A percentile compares a stretch with the other conserved stretches of the same genome.
Conservation (phyloP, 495 filamentous ascomycete species). For the Penicillium maclennaniae region DNA sequence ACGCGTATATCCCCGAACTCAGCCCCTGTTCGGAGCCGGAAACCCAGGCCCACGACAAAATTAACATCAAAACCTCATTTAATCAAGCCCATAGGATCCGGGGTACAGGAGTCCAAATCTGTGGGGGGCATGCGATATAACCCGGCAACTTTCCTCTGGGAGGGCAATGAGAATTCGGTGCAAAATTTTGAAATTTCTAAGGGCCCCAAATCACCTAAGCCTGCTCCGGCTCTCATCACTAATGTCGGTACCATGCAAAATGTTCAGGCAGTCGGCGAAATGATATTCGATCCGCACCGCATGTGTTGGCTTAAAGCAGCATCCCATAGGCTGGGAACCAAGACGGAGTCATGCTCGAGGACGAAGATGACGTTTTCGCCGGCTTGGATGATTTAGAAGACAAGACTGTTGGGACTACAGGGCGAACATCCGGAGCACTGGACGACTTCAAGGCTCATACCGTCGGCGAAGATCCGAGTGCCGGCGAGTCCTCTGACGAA, state of each 20-base stretch:
- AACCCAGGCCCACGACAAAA: constrained; percentile 45
- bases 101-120: constrained; percentile 59
- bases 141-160: constrained; percentile 78
- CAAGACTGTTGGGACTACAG: constrained; percentile 44
- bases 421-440: constrained; percentile 20
- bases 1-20: constrained; percentile 47
- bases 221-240: constrained; percentile 88
- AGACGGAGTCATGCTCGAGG: constrained; percentile 31
- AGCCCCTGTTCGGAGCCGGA: constrained; percentile 49
- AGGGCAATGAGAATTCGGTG: constrained; percentile 88
- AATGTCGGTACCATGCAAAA: constrained; percentile 70
- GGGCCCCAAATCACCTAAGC: constrained; percentile 51
- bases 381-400: constrained; percentile 67
- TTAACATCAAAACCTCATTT: constrained; percentile 62
- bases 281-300: constrained; percentile 94
- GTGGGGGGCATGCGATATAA: constrained; percentile 97
- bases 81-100: constrained; percentile 65
- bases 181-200: constrained; percentile 62
- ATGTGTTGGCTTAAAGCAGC: constrained; percentile 91
- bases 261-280: constrained; percentile 86
- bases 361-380: constrained; percentile 75
- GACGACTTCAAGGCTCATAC: constrained; percentile 31
- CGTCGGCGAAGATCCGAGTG: constrained; percentile 52
- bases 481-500: constrained; percentile 55
- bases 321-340: constrained; percentile 32